These are phyloP conservation scores for Kockovaella imperatae DNA, from an alignment of 768 basidiomycete genomes.

Conservation along the genomic window DNA sequence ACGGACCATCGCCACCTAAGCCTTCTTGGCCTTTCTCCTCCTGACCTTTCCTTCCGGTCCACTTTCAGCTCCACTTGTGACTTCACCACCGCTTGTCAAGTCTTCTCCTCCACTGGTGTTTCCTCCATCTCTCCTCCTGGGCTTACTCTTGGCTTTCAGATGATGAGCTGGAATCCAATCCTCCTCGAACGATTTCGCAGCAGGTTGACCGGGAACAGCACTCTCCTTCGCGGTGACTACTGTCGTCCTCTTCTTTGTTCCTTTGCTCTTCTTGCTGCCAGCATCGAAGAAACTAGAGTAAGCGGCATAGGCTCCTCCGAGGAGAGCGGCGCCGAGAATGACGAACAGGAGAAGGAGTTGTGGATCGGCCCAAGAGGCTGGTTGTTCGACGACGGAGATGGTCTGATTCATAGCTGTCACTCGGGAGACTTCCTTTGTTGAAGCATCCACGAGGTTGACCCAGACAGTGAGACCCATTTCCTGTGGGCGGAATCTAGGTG, in stretches of 20 bases:
- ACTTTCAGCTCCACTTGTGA: conserved; percentile 39
- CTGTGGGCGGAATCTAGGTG: conserved; percentile 35
- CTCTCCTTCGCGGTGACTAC: conserved; percentile 25
- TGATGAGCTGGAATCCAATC: conserved; percentile 47
- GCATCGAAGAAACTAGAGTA: conserved; percentile 34
- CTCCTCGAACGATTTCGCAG: conserved; percentile 45
- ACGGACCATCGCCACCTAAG: no score
- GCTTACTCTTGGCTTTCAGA: conserved; percentile 25
- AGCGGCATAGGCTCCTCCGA: conserved; percentile 28
- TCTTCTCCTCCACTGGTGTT: conserved; percentile 25
- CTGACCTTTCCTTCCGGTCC: conserved; percentile 26
- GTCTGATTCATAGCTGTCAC: conserved; percentile 45
- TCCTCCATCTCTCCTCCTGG: conserved; percentile 5
- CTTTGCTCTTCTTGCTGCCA: conserved; percentile 4
- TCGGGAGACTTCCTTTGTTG: conserved; percentile 24
- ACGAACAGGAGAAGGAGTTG: conserved; percentile 44
- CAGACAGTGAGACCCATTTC: conserved; percentile 43
- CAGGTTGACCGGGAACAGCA: conserved; percentile 32
- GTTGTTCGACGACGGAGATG: conserved; percentile 45
- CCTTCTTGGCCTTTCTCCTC: conserved; percentile 36
- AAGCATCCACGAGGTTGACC: conserved; percentile 31
- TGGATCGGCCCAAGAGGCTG: conserved; percentile 43
- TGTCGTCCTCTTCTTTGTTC: conserved; percentile 8
- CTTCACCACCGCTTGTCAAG: conserved; percentile 33
- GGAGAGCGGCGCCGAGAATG: conserved; percentile 33